Base-by-base conservation (phyloP, 2,329 filamentous ascomycete genomes). In the Colletotrichum brevisporum region DNA sequence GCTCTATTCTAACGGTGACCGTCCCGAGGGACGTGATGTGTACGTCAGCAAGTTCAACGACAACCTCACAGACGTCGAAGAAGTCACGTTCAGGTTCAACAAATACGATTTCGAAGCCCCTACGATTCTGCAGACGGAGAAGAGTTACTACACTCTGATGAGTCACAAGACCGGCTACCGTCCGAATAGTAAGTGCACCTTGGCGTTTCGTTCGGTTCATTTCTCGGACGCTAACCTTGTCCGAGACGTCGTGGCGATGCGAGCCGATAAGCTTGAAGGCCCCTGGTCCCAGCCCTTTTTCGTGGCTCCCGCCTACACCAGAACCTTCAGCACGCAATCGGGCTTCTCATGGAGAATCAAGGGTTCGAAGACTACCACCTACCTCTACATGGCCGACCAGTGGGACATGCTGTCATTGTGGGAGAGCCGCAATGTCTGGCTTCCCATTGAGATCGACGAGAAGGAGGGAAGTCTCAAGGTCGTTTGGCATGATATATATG, bases 141-240 rank as follows among this genome's bases (percentile, higher is more conserved):
- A 82, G 68, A 88, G 86, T 71, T 90, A 90, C 72, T 90, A 85
- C 72, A 85, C 87, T 0, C 73, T 90, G 41, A 89, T 90, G 87
- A 88, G 86, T 71, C 88, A 90, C 71, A 90, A 90, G 79, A 90
- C 88, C 0, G 88, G 88, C 0, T 90, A 90, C 63, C 80, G 88
- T 16, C 88, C 88, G 1, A 90, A 90, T 59, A 89, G 27, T 31
- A 2, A 31, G 27, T 31, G 27, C 9, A 31, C 9, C 5, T 9
- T 31, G 5, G 27, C 9, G 27, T 31, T 31, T 8, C 27, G 5
- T 6, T 31, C 27, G 1, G 9, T 8, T 8, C 27, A 8, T 6
- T 31, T 2, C 9, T 31, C 27, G 27, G 27, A 9, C 8, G 27
- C 27, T 31, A 31, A 31, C 6, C 2, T 31, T 8, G 27, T 6